Evolutionary conservation across 805 yeast genomes (phyloP).

Genomic region (Schizosaccharomyces lindneri): DNA sequence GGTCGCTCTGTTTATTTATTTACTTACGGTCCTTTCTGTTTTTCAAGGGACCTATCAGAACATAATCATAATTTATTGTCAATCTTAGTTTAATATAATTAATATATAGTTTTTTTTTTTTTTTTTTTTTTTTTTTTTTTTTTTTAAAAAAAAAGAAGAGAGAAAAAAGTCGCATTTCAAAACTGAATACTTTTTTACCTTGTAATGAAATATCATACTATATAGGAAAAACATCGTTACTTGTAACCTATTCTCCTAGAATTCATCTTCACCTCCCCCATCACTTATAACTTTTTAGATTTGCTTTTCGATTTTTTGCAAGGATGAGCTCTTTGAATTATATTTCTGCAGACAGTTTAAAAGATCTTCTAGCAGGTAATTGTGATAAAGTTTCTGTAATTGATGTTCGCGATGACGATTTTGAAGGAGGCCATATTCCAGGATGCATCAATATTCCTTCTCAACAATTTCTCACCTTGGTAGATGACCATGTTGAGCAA

Average conservation of each 20-base stretch:
- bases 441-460: background rate
- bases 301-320: background rate
- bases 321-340: background rate
- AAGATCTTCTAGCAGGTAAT: background rate
- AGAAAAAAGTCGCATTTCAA: background rate
- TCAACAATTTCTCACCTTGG: background rate
- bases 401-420: background rate
- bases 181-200: background rate
- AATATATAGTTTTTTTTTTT: too few relatives aligned
- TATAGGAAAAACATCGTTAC: too few relatives aligned
- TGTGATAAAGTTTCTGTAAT: background rate
- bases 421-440: background rate
- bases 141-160: too few relatives aligned
- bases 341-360: background rate
- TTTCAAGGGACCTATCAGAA: background rate
- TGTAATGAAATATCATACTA: background rate
- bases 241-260: too few relatives aligned
- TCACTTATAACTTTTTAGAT: background rate
- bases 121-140: too few relatives aligned
- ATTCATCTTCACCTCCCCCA: background rate
- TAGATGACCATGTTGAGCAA: background rate
- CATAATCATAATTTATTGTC: background rate
- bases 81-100: too few relatives aligned
- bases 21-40: background rate
- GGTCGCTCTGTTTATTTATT: background rate